These are phyloP conservation scores for Durusdinium trenchii DNA, from an alignment of 73 alveolate genomes.

Conservation along the genomic window DNA sequence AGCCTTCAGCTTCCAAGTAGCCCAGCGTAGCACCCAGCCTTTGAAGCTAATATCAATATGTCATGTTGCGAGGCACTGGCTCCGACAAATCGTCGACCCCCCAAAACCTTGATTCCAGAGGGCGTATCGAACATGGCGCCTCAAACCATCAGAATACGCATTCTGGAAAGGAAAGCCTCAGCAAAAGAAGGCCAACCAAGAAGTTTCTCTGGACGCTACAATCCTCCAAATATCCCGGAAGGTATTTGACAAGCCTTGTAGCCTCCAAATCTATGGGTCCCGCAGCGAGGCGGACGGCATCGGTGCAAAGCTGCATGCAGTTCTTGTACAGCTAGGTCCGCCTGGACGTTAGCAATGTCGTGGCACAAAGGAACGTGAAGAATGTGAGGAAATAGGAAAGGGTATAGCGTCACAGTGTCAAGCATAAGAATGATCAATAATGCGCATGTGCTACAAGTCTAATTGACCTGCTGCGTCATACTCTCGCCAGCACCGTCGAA, in stretches of 20 bases:
- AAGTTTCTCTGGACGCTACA: neutral
- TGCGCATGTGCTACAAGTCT: neutral
- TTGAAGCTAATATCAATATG: neutral
- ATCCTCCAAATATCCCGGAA: neutral
- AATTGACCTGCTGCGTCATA: slow-evolving; percentile 4
- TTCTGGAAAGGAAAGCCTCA: slow-evolving; percentile 67
- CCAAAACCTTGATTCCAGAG: no score
- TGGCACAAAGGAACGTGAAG: neutral
- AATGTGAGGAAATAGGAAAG: no score
- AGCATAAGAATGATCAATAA: no score
- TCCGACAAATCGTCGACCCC: neutral
- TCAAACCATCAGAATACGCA: slow-evolving; percentile 48
- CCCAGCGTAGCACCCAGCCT: slow-evolving; percentile 81
- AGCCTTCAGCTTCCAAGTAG: neutral
- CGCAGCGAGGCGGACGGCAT: slow-evolving; percentile 75
- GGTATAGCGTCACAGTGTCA: no score
- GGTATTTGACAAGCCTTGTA: neutral
- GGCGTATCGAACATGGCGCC: no score
- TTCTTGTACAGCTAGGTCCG: neutral
- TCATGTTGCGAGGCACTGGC: neutral
- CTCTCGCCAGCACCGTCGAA: neutral
- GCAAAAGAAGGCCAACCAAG: neutral
- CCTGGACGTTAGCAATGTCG: neutral
- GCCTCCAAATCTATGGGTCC: neutral
- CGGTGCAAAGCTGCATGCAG: neutral